Conservation (phyloP, 441 rosid genomes). For the Aleurites moluccanus region DNA sequence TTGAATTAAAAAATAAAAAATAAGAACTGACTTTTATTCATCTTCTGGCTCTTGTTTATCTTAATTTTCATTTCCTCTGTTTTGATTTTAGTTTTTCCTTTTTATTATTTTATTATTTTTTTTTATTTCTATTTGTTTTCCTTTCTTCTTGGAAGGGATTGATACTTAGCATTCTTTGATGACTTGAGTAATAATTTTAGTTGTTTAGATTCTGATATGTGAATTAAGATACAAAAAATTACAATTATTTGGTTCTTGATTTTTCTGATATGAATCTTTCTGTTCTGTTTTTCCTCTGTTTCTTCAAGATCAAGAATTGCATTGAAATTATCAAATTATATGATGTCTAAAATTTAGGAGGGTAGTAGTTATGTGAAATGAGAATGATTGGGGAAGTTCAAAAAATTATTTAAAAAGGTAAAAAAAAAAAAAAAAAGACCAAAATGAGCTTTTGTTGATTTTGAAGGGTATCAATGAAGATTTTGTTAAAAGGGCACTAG, state of each 20-base stretch:
- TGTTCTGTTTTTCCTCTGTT: neutral
- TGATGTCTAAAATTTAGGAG: neutral
- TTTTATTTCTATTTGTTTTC: slow-evolving; percentile 1
- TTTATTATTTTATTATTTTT: too few relatives aligned
- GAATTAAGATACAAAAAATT: slow-evolving; percentile 13
- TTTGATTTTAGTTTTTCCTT: slow-evolving; percentile 10
- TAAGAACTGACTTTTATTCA: slow-evolving; percentile 7
- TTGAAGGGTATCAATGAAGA: slow-evolving; percentile 36
- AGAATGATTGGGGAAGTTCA: slow-evolving; percentile 4
- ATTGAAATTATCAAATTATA: neutral
- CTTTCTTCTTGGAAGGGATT: slow-evolving; percentile 37
- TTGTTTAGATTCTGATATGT: slow-evolving; percentile 27
- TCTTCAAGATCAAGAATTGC: neutral
- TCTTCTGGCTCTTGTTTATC: slow-evolving; percentile 16
- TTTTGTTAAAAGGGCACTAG: slow-evolving; percentile 26
- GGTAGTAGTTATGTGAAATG: neutral
- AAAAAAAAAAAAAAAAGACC: slow-evolving; percentile 12
- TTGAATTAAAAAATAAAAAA: neutral
- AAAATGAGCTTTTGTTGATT: slow-evolving; percentile 23
- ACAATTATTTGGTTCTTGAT: neutral
- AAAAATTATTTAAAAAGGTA: too few relatives aligned
- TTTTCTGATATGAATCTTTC: neutral
- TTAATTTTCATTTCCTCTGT: neutral
- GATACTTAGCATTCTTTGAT: too few relatives aligned
- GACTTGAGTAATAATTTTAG: slow-evolving; percentile 20